Conservation (phyloP, 1,284 basidiomycete species). For the Meira miltonrushii region DNA sequence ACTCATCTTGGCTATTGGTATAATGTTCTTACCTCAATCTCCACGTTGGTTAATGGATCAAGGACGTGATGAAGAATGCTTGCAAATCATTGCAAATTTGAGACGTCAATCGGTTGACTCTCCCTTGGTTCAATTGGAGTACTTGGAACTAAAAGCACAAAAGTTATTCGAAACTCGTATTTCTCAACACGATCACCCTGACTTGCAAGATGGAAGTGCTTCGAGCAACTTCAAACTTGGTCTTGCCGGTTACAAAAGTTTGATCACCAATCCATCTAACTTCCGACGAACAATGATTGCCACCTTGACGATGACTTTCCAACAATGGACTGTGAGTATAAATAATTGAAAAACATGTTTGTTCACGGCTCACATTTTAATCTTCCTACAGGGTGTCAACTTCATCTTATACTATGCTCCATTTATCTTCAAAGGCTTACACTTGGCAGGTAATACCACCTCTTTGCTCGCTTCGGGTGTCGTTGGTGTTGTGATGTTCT, state of each 20-base stretch:
- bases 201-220: constrained; percentile 63
- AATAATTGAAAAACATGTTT: too few species aligned
- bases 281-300: constrained; percentile 63
- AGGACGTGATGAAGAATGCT: constrained; percentile 68
- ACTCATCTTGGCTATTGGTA: constrained; percentile 60
- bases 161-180: constrained; percentile 29
- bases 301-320: constrained; percentile 69
- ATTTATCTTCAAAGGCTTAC: constrained; percentile 63
- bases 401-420: constrained; percentile 75
- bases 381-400: too few species aligned
- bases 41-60: constrained; percentile 70
- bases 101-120: constrained; percentile 61
- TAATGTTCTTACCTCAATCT: constrained; percentile 67
- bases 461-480: constrained; percentile 68
- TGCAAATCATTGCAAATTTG: constrained; percentile 63
- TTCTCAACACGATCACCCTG: constrained; percentile 54
- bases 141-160: constrained; percentile 74
- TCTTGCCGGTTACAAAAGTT: constrained; percentile 54
- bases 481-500: constrained; percentile 70
- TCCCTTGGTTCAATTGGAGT: constrained; percentile 70
- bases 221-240: constrained; percentile 63
- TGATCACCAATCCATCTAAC: constrained; percentile 57
- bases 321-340: constrained; percentile 66
- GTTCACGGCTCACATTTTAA: too few species aligned
- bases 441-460: constrained; percentile 60